Conservation (phyloP, 2,329 filamentous ascomycete genomes). For the Fusarium poae region DNA sequence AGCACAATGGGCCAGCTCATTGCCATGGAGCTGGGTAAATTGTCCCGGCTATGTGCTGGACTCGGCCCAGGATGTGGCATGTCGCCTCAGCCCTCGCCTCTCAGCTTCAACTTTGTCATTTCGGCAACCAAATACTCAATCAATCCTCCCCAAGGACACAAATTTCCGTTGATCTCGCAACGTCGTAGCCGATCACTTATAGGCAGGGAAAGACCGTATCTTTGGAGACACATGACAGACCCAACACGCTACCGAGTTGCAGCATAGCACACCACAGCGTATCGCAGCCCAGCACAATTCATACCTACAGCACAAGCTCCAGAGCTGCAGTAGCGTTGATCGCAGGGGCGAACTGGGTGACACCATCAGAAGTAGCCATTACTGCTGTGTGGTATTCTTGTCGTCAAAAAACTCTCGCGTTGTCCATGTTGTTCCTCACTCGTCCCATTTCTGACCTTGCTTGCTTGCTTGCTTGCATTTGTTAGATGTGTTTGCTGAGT, state of each 20-base stretch:
- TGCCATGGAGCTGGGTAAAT: conserved; percentile 38
- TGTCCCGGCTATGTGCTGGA: conserved; percentile 31
- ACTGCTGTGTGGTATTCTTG: conserved; percentile 18
- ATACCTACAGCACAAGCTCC: conserved; percentile 19
- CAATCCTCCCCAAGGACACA: conserved; percentile 22
- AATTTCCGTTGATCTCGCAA: conserved; percentile 44
- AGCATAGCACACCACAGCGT: conserved; percentile 11
- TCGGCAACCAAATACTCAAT: conserved; percentile 32
- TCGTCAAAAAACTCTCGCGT: conserved; percentile 21
- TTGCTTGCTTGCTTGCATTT: conserved; percentile 4
- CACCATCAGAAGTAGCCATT: conserved; percentile 32
- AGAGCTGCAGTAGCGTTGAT: conserved; percentile 38
- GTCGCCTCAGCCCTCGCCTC: conserved; percentile 20
- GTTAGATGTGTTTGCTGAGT: conserved; percentile 10
- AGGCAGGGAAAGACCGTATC: conserved; percentile 34
- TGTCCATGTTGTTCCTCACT: conserved; percentile 25
- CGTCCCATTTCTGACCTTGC: conserved; percentile 26
- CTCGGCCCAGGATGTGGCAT: conserved; percentile 19
- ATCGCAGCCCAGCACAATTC: background rate
- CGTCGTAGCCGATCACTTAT: conserved; percentile 40
- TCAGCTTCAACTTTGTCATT: conserved; percentile 36
- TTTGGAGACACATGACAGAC: conserved; percentile 24
- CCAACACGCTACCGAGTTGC: conserved; percentile 25
- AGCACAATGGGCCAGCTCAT: conserved; percentile 21
- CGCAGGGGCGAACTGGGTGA: conserved; percentile 30